Evolutionary conservation across 352 stramenopile species (phyloP).

Genomic region (Discostella stelligera): DNA sequence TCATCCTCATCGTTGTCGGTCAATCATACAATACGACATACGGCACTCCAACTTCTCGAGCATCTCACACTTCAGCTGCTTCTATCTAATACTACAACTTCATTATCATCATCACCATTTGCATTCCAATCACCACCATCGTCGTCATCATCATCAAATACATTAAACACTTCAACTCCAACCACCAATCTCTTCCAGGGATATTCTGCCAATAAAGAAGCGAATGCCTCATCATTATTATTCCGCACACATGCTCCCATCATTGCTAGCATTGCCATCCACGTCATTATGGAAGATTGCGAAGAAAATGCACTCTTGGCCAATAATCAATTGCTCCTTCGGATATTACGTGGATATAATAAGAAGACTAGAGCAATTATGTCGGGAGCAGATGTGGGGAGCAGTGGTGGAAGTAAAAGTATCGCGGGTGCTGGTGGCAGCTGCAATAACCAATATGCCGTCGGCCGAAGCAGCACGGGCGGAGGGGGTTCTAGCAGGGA

Average conservation of each 20-base stretch:
- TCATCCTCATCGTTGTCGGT: background rate
- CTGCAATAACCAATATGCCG: background rate
- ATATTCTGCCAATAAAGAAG: background rate
- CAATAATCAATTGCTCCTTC: conserved; percentile 10
- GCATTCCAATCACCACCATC: conserved; percentile 5
- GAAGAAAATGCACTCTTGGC: conserved; percentile 95
- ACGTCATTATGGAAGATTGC: conserved; percentile 93
- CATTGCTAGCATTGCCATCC: conserved; percentile 90
- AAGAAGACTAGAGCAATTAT: background rate
- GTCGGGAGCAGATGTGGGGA: background rate
- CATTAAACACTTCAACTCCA: background rate
- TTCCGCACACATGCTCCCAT: conserved; percentile 91
- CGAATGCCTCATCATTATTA: conserved; percentile 86
- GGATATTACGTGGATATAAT: conserved; percentile 27
- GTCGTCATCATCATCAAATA: background rate
- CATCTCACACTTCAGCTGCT: conserved; percentile 10
- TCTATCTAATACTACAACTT: background rate
- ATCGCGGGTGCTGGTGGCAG: too few relatives aligned
- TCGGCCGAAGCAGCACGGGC: background rate
- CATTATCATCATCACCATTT: background rate
- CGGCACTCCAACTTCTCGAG: conserved; percentile 11
- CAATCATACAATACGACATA: conserved; percentile 9
- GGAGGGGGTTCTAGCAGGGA: conserved; percentile 14
- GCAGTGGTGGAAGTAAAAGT: background rate
- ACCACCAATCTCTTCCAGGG: background rate